phyloP scores from a whole-genome alignment of 2,329 filamentous ascomycete species.

The Aspergillus amoenus region DNA sequence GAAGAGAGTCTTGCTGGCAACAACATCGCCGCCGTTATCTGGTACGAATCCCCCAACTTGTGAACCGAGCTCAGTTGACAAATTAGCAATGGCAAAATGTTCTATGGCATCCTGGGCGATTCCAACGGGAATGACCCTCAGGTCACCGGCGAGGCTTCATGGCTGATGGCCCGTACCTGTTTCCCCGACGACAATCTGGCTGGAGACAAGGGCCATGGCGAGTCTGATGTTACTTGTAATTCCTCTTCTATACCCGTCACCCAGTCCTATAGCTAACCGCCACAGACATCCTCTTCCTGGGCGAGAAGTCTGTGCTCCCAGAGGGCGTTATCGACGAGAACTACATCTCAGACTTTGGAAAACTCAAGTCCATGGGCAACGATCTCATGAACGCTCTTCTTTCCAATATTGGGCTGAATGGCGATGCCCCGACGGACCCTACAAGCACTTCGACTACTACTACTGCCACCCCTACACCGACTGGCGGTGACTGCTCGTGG shows the following conservation, averaged over 20 bases:
- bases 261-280: background rate
- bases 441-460: background rate
- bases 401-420: slow-evolving; percentile 19
- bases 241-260: background rate
- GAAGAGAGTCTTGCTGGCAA: slow-evolving; percentile 23
- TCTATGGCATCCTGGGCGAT: slow-evolving; percentile 35
- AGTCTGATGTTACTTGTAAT: slow-evolving; percentile 33
- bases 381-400: slow-evolving; percentile 23
- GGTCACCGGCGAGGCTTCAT: slow-evolving; percentile 34
- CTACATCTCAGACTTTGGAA: slow-evolving; percentile 30
- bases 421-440: background rate
- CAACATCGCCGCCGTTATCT: slow-evolving; percentile 32
- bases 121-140: slow-evolving; percentile 28
- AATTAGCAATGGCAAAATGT: slow-evolving; percentile 31
- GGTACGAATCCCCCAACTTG: slow-evolving; percentile 13
- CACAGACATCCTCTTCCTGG: slow-evolving; percentile 33
- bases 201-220: slow-evolving; percentile 26
- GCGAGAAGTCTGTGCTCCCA: slow-evolving; percentile 26
- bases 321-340: slow-evolving; percentile 24
- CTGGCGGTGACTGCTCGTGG: slow-evolving; percentile 17
- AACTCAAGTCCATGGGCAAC: slow-evolving; percentile 29
- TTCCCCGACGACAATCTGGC: slow-evolving; percentile 30
- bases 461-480: background rate
- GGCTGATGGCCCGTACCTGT: slow-evolving; percentile 35
- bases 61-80: background rate